Base-by-base conservation (phyloP, 2,329 filamentous ascomycete genomes). In the Colletotrichum tamarilloi region DNA sequence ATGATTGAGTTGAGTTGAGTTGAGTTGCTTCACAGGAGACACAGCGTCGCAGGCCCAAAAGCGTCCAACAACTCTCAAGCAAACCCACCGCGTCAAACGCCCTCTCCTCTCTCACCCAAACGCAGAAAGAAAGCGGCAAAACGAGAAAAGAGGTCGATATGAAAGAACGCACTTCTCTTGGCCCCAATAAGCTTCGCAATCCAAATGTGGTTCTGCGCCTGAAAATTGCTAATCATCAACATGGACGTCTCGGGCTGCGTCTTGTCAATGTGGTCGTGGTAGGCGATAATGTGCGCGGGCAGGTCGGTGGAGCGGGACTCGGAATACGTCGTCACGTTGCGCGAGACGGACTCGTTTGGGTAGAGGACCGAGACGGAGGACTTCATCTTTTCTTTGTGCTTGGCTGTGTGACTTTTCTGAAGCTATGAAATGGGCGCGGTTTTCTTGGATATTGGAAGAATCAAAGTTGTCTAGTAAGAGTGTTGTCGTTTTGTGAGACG, bases 291-390 rank as follows among this genome's bases (percentile, higher is more conserved):
- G 72, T 84, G 77, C 68, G 81, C 78, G 4, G 86, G 85, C 52
- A 88, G 77, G 14, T 79, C 74, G 24, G 82, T 81, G 19, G 85
- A 87, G 77, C 85, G 83, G 35, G 78, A 72, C 46, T 81, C 80
- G 22, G 86, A 81, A 77, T 88, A 88, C 14, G 81, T 78, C 16
- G 82, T 81, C 73, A 87, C 86, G 22, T 80, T 81, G 62, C 78
- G 75, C 64, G 82, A 82, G 63, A 87, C 81, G 67, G 82, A 76
- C 30, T 82, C 80, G 65, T 84, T 86, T 38, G 83, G 80, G 76
- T 86, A 87, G 46, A 87, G 81, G 30, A 79, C 76, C 28, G 81
- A 80, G n/a, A 76, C 76, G 76, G 80, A 81, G 26, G 79, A 76
- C 76, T 85, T 85, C 85, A 86, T 86, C 8, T 53, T 80, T 76